These are phyloP conservation scores for Dactylorhiza incarnata DNA, from an alignment of 106 monocot genomes.

Conservation along the genomic window DNA sequence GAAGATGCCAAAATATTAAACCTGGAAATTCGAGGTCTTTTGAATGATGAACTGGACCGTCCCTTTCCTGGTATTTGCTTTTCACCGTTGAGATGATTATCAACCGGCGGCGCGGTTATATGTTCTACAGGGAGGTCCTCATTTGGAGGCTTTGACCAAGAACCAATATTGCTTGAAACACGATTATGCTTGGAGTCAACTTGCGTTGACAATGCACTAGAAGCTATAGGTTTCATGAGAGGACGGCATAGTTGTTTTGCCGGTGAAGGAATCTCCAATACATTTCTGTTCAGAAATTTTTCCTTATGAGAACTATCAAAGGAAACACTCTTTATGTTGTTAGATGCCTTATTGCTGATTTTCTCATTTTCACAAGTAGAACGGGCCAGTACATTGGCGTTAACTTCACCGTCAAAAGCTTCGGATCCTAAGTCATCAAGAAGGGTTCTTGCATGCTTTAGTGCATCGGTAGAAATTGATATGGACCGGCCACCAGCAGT, in stretches of 20 bases:
- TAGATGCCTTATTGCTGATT: constrained; percentile 7
- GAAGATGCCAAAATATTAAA: constrained; percentile 19
- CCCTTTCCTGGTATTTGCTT: constrained; percentile 40
- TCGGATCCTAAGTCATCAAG: constrained; percentile 38
- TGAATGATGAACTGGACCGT: constrained; percentile 61
- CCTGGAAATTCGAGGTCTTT: constrained; percentile 77
- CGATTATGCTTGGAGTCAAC: constrained; percentile 1
- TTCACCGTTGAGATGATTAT: constrained; percentile 17
- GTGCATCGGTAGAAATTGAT: constrained; percentile 58
- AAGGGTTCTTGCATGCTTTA: constrained; percentile 61
- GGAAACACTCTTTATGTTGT: constrained; percentile 29
- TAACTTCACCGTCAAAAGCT: constrained; percentile 10
- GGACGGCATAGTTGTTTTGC: constrained; percentile 4
- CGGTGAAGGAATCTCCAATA: background rate
- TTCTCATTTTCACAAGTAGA: constrained; percentile 21
- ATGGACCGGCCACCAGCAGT: constrained; percentile 63
- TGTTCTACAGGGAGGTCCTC: constrained; percentile 1
- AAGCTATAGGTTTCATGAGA: background rate
- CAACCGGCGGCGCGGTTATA: constrained; percentile 2
- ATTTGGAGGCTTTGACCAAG: constrained; percentile 8
- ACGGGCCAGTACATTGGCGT: background rate
- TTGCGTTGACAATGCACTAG: background rate
- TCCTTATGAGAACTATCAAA: constrained; percentile 10
- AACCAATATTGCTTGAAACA: constrained; percentile 3
- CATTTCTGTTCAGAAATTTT: constrained; percentile 1